These are phyloP conservation scores for Trichothecium roseum DNA, from an alignment of 2,329 filamentous ascomycete species.

Conservation along the genomic window DNA sequence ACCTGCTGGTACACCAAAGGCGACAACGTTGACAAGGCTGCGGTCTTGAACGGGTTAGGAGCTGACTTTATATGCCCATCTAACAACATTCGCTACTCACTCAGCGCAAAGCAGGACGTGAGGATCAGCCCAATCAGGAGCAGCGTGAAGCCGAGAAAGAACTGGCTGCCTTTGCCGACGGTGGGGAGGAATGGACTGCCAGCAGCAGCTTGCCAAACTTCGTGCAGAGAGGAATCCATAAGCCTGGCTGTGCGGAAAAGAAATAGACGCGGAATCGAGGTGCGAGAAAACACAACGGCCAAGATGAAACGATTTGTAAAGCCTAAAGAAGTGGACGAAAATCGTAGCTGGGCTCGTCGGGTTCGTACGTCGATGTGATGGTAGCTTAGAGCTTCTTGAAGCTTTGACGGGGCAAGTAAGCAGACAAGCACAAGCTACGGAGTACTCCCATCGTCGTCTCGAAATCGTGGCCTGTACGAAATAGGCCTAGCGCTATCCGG, in stretches of 20 bases:
- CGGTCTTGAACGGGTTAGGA: conserved; percentile 53
- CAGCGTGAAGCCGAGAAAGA: conserved; percentile 68
- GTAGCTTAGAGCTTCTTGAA: not conserved
- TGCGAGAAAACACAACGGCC: too few relatives aligned
- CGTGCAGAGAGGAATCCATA: conserved; percentile 74
- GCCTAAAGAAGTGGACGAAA: too few relatives aligned
- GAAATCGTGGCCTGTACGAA: too few relatives aligned
- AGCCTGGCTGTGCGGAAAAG: conserved; percentile 17
- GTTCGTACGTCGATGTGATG: not conserved
- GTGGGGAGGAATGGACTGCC: conserved; percentile 74
- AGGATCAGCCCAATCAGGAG: conserved; percentile 62
- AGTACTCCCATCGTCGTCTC: too few relatives aligned
- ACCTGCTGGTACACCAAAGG: conserved; percentile 79
- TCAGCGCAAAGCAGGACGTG: conserved; percentile 74
- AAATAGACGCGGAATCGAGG: not conserved
- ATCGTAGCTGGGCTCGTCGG: too few relatives aligned
- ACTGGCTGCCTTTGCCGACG: conserved; percentile 74
- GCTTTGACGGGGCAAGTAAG: too few relatives aligned
- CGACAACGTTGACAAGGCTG: conserved; percentile 63
- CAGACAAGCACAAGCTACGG: too few relatives aligned
- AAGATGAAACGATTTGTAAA: too few relatives aligned
- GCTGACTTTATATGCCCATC: too few relatives aligned
- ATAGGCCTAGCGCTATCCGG: too few relatives aligned
- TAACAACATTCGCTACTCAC: conserved; percentile 37
- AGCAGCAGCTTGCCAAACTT: conserved; percentile 89